phyloP scores from a whole-genome alignment of 2,329 filamentous ascomycete species.

The Diaporthe aspalathi region DNA sequence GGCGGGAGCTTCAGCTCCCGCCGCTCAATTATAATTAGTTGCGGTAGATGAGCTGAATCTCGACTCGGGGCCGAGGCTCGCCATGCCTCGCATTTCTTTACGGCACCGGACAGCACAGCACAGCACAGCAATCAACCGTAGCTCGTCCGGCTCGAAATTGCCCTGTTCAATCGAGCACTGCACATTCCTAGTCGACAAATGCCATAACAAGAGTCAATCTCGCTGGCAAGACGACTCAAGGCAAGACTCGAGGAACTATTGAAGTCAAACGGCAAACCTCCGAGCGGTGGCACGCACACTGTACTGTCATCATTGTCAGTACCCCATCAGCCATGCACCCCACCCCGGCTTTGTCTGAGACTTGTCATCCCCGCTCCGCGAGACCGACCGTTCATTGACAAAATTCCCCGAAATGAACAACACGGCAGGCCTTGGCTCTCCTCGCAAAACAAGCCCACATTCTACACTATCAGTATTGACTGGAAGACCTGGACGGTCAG shows the following conservation, averaged over 20 bases:
- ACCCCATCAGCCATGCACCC: neutral
- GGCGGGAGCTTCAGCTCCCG: no score
- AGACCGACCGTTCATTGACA: neutral
- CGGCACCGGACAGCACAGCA: neutral
- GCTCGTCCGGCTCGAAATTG: constrained; percentile 21
- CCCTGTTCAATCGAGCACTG: neutral
- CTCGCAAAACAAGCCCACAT: neutral
- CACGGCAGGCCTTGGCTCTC: constrained; percentile 1
- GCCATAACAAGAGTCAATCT: constrained; percentile 14
- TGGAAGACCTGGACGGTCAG: neutral
- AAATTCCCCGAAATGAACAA: constrained; percentile 20
- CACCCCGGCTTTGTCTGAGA: neutral
- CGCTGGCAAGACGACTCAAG: neutral
- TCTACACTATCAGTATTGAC: no score
- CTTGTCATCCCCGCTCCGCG: constrained; percentile 11
- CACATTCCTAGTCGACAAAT: constrained; percentile 10
- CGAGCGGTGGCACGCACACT: neutral
- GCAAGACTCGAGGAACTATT: constrained; percentile 1
- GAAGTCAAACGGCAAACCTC: constrained; percentile 24
- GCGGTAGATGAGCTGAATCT: constrained; percentile 30
- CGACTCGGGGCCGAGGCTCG: constrained; percentile 12
- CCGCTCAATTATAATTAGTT: neutral
- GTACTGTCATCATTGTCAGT: no score
- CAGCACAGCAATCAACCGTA: constrained; percentile 18
- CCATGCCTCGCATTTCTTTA: neutral